A percentile compares a stretch with the other conserved stretches of the same genome.
phyloP scores from a whole-genome alignment of 192 early-diverging fungal genomes.

The Chytriomyces hyalinus region DNA sequence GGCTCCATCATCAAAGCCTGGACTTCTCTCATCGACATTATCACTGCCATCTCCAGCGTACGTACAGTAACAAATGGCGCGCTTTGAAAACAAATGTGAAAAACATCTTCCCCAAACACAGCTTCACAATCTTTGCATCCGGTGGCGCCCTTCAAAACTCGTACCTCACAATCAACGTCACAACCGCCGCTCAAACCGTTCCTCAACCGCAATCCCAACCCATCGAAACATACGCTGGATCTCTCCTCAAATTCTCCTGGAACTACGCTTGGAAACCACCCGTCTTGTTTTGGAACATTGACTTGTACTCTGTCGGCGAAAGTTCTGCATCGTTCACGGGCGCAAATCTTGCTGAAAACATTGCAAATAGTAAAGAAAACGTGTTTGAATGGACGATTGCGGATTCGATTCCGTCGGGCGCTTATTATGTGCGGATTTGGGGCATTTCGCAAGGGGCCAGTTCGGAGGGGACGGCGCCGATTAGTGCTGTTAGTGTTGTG shows the following conservation, averaged over 20 bases:
- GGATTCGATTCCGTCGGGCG: slow-evolving; percentile 4
- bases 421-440: slow-evolving; percentile 20
- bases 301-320: slow-evolving; percentile 5
- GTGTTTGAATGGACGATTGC: not conserved
- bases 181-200: not conserved
- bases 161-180: slow-evolving; percentile 10
- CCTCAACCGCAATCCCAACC: not conserved
- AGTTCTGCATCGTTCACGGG: not conserved
- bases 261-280: not conserved
- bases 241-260: slow-evolving; percentile 7
- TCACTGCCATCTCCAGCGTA: slow-evolving; percentile 21
- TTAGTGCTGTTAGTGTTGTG: slow-evolving; percentile 15
- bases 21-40: not conserved
- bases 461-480: not conserved
- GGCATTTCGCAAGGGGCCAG: not conserved
- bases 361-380: not conserved
- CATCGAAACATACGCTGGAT: not conserved
- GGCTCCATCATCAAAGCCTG: not conserved
- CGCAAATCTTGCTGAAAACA: not conserved
- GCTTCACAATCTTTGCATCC: slow-evolving; percentile 15
- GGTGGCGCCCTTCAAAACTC: not conserved
- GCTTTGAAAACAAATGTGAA: not conserved
- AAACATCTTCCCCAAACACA: not conserved
- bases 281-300: slow-evolving; percentile 9
- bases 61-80: not conserved